Evolutionary conservation across 495 filamentous ascomycete species (phyloP), one percentile per base, ranked within the genome.

Genomic region (Amorphotheca resinae): DNA sequence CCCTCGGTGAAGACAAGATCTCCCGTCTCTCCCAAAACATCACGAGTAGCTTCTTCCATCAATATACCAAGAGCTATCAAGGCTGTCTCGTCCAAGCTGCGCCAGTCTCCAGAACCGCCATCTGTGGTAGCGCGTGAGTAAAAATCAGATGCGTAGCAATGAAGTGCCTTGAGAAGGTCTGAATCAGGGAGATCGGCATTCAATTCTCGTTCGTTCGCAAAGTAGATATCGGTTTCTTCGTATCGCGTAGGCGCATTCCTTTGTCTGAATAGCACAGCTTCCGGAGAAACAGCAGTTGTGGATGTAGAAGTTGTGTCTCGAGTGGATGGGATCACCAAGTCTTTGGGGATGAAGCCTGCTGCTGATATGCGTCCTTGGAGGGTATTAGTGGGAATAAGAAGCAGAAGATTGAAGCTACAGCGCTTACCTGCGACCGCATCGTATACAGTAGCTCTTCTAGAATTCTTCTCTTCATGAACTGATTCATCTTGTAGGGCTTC

Each of bases 41-140:
- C 73, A 14, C 65, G 66, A 3, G 71, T 64, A 41, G 79, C 68
- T 56, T 95, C 87, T 61, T 95, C 87, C 25, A 93, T 59, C 42
- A 94, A 52, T 18, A 95, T 76, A 0, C 86, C 87, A 59, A 93
- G 63, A 0, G 82, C 82, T 44, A 94, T 64, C 40, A 95, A 58
- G 1, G 86, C 85, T 7, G 83, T 89, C 61, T 87, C 87, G 54
- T 94, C 83, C 74, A 95, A 72, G 48, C 75, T 85, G 21, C 69
- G 63, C 56, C 77, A 75, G 26, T 52, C 52, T 15, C 11, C 31
- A 9, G 21, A 12, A 30, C 45, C 51, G 11, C 39, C 23, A 38
- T 50, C 44, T 22, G 36, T 16, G 8, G 46, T 38, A 22, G 48
- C 37, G 17, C 52, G 52, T 21, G 52, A 66, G 63, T 89, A 93